Evolutionary conservation across 2,329 filamentous ascomycete genomes (phyloP).

Genomic region (Immersiporthe knoxdaviesiana): DNA sequence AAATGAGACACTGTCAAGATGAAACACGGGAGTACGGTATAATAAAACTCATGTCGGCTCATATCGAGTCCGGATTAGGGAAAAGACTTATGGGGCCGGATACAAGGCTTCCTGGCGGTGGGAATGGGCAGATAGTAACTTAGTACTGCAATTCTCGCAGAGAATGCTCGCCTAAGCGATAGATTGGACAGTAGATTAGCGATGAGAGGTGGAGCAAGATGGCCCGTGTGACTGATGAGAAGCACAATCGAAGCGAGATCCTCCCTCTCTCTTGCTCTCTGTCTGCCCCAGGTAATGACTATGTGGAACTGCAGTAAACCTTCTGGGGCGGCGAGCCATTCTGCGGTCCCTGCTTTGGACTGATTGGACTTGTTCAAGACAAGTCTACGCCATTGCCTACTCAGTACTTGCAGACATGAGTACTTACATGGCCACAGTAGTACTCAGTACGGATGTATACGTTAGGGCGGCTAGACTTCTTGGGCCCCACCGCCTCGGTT

Average conservation of each 20-base stretch:
- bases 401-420: too few relatives aligned
- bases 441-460: not conserved
- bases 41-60: not conserved
- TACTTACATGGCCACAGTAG: not conserved
- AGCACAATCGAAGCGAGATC: not conserved
- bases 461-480: not conserved
- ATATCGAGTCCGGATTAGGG: not conserved
- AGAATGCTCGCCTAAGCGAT: not conserved
- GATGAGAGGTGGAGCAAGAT: not conserved
- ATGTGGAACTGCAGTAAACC: not conserved
- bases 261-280: too few relatives aligned
- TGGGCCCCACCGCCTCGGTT: not conserved
- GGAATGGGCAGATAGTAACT: not conserved
- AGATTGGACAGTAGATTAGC: not conserved
- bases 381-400: not conserved
- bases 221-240: not conserved
- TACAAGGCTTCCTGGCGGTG: not conserved
- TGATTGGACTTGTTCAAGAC: too few relatives aligned
- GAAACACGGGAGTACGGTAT: conserved; percentile 10
- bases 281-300: not conserved
- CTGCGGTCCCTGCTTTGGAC: not conserved
- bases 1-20: conserved; percentile 17
- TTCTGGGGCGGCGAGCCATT: not conserved
- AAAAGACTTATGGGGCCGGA: not conserved
- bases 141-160: not conserved